Base-by-base conservation (phyloP, 345 rosid genomes). In the Anastatica hierochuntica region DNA sequence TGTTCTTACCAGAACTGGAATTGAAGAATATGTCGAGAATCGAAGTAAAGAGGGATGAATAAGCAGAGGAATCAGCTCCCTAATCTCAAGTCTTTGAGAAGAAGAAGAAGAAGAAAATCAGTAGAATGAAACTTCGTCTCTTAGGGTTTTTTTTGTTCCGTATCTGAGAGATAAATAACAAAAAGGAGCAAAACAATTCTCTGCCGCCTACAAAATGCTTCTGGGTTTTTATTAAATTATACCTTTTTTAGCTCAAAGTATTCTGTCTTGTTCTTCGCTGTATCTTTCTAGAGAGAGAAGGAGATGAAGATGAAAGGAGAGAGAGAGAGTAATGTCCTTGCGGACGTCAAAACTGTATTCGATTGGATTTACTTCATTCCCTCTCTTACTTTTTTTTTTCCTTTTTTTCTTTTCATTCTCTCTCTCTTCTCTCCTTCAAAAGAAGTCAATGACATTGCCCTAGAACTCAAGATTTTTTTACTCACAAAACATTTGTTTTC, bases 301-400 rank as follows among this genome's bases (percentile, higher is more conserved):
- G 33, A 29, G 9, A 44, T 63, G 47, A 44, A 56, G 69, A 46
- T 63, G 65, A 58, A n/a, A n/a, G n/a, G n/a, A n/a, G n/a, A 65
- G 63, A 63, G 53, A 69, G 67, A 65, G 43, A 46, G 38, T 39
- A 44, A 75, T 65, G 79, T 71, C 87, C 88, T 88, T 79, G 92
- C 90, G 97, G 95, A 88, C 95, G 95, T 85, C 94, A 84, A 84
- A 77, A 43, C 63, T 70, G 67, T 62, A 84, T 84, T 81, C 74
- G 70, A 84, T 84, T 74, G 42, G 82, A 76, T 84, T 67, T 79
- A 81, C 75, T 77, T 67, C 67, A 71, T 51, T 66, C 60, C 75
- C 42, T 62, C 69, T 74, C 48, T 69, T n/a, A n/a, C n/a, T 70
- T n/a, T n/a, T 58, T 66, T 71, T 53, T 62, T 38, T 46, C 43